phyloP scores from a whole-genome alignment of 208 protist species.

The Trypanosoma melophagium region DNA sequence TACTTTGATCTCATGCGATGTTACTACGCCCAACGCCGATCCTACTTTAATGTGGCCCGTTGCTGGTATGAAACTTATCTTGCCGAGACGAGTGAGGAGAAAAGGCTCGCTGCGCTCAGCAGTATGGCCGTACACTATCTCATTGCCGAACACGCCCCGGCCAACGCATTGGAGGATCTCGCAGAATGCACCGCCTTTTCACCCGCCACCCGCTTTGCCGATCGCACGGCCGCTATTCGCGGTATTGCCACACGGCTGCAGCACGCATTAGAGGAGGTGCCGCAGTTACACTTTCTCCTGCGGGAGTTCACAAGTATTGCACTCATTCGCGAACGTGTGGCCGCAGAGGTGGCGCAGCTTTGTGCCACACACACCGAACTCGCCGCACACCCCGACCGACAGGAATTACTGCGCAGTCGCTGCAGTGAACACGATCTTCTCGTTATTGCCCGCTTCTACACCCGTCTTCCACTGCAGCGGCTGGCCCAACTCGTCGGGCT shows the following conservation, averaged over 20 bases:
- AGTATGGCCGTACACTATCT: slow-evolving; percentile 83
- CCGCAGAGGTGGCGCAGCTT: slow-evolving; percentile 46
- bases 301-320: slow-evolving; percentile 85
- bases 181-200: slow-evolving; percentile 80
- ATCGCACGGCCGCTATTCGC: slow-evolving; percentile 51
- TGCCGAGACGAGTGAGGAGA: slow-evolving; percentile 75
- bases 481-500: slow-evolving; percentile 92
- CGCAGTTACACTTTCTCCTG: slow-evolving; percentile 68
- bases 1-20: slow-evolving; percentile 91
- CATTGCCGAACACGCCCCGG: slow-evolving; percentile 75
- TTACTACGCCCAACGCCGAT: slow-evolving; percentile 79
- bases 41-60: slow-evolving; percentile 92
- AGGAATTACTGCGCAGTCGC: slow-evolving; percentile 84
- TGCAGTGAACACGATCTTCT: slow-evolving; percentile 96
- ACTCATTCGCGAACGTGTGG: slow-evolving; percentile 79
- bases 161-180: slow-evolving; percentile 78
- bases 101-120: slow-evolving; percentile 67
- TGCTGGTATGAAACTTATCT: slow-evolving; percentile 94
- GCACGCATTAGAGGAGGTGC: slow-evolving; percentile 72
- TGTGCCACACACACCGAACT: slow-evolving; percentile 79
- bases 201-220: slow-evolving; percentile 55
- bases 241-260: slow-evolving; percentile 52
- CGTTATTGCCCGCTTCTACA: slow-evolving; percentile 94
- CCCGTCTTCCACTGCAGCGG: slow-evolving; percentile 86
- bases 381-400: slow-evolving; percentile 44